These are phyloP conservation scores for Ophiostoma populinum DNA, from an alignment of 2,329 filamentous ascomycete genomes.

Conservation along the genomic window DNA sequence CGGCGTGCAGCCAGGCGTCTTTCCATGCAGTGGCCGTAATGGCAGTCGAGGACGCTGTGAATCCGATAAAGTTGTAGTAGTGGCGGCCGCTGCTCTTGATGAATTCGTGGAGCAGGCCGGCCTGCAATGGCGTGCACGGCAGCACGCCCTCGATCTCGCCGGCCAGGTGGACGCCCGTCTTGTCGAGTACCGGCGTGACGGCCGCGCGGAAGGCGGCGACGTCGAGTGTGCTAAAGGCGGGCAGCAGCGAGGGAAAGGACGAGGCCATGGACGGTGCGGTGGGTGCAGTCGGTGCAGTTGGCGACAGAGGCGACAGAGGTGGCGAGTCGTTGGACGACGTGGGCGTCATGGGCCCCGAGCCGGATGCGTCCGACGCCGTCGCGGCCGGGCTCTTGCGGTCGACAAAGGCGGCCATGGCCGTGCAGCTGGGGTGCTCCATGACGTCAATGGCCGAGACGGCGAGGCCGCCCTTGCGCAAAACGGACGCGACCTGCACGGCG, in stretches of 20 bases:
- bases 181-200: constrained; percentile 16
- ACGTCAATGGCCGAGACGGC: constrained; percentile 53
- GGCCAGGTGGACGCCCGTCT: constrained; percentile 2
- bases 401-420: constrained; percentile 4
- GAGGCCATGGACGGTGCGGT: not conserved
- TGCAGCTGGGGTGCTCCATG: constrained; percentile 41
- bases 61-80: constrained; percentile 60
- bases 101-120: constrained; percentile 64
- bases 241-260: not conserved
- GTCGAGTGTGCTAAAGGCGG: constrained; percentile 17
- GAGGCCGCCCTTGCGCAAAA: constrained; percentile 42
- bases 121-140: constrained; percentile 67
- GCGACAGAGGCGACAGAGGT: too few relatives aligned
- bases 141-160: constrained; percentile 37
- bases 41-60: constrained; percentile 19
- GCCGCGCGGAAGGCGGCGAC: constrained; percentile 20
- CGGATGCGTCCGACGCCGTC: not conserved
- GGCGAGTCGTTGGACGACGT: constrained; percentile 2
- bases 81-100: constrained; percentile 44
- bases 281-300: not conserved
- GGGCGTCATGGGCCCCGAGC: not conserved
- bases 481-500: constrained; percentile 57
- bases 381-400: not conserved
- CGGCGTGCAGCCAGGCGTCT: constrained; percentile 41
- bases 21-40: constrained; percentile 23